A percentile compares a stretch with the other conserved stretches of the same genome.
phyloP scores from a whole-genome alignment of 495 filamentous ascomycete genomes.

The Bacidia rubella region DNA sequence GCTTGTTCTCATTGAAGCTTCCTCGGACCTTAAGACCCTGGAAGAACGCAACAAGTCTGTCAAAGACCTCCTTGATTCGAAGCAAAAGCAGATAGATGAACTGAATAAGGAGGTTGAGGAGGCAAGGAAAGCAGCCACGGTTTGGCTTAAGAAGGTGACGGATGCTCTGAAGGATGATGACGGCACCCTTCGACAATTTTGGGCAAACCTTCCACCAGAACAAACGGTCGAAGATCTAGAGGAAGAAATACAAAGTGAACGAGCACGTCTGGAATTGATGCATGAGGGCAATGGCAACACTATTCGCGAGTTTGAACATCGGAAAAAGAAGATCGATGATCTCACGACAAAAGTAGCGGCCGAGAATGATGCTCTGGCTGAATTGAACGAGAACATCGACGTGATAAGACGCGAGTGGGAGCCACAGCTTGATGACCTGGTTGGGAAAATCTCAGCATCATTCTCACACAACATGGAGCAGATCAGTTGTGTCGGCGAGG shows the following conservation, averaged over 20 bases:
- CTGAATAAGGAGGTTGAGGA: constrained; percentile 20
- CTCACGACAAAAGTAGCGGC: constrained; percentile 35
- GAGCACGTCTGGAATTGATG: constrained; percentile 61
- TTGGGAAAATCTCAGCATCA: constrained; percentile 71
- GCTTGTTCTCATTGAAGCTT: constrained; percentile 60
- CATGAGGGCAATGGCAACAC: constrained; percentile 65
- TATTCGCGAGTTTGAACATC: constrained; percentile 67
- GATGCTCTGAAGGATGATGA: constrained; percentile 17
- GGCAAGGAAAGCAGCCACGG: constrained; percentile 22
- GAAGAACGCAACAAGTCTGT: constrained; percentile 48
- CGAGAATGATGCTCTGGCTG: constrained; percentile 32
- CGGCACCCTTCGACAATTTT: constrained; percentile 22
- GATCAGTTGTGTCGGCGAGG: constrained; percentile 92
- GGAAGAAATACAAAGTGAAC: constrained; percentile 58
- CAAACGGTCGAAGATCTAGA: constrained; percentile 52
- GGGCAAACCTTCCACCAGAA: constrained; percentile 26
- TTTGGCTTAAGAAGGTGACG: constrained; percentile 12
- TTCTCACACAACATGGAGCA: constrained; percentile 83
- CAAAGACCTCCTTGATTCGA: constrained; percentile 36
- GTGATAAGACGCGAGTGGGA: constrained; percentile 59
- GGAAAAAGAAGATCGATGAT: constrained; percentile 43
- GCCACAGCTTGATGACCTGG: constrained; percentile 63
- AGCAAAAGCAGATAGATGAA: constrained; percentile 27
- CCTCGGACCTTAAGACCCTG: constrained; percentile 58
- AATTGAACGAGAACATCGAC: constrained; percentile 41